These are phyloP conservation scores for Fomes fomentarius DNA, from an alignment of 1,284 basidiomycete genomes.

Conservation along the genomic window DNA sequence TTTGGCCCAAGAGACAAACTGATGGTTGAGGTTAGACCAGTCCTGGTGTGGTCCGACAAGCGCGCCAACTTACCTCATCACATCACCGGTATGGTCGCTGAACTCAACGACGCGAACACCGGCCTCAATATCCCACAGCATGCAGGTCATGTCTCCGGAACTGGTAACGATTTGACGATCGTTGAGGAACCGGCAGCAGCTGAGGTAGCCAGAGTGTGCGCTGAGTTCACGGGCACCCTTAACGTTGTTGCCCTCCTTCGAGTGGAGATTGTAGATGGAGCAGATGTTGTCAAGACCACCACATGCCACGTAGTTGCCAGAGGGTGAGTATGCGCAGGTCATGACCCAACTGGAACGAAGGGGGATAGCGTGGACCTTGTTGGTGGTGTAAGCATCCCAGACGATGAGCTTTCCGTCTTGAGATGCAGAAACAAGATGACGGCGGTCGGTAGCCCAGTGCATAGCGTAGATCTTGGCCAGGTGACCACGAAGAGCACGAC, in stretches of 20 bases:
- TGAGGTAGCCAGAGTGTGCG: slow-evolving; percentile 97
- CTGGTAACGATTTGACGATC: slow-evolving; percentile 97
- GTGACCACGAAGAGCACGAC: slow-evolving; percentile 94
- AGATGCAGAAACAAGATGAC: slow-evolving; percentile 97
- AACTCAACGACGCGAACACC: slow-evolving; percentile 96
- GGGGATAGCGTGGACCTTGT: slow-evolving; percentile 99
- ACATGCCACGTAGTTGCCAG: slow-evolving; percentile 96
- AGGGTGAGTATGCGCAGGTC: slow-evolving; percentile 99
- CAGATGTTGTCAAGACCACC: slow-evolving; percentile 99
- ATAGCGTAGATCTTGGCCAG: slow-evolving; percentile 99
- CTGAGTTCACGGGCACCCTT: slow-evolving; percentile 89
- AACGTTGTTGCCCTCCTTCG: slow-evolving; percentile 70
- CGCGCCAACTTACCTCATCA: slow-evolving; percentile 82
- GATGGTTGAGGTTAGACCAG: slow-evolving; percentile 17
- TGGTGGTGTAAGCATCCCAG: slow-evolving; percentile 99
- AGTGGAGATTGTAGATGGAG: slow-evolving; percentile 93
- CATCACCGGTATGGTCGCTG: slow-evolving; percentile 98
- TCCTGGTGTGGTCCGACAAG: slow-evolving; percentile 14
- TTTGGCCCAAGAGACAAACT: slow-evolving; percentile 94
- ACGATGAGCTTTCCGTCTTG: slow-evolving; percentile 99
- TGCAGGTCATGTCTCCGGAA: slow-evolving; percentile 99
- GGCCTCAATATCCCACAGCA: slow-evolving; percentile 99
- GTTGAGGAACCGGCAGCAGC: slow-evolving; percentile 97
- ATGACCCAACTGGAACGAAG: slow-evolving; percentile 99
- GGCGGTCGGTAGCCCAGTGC: slow-evolving; percentile 97